Evolutionary conservation across 2,329 filamentous ascomycete species (phyloP), one percentile per base, ranked within the genome.

Genomic region (Xylariaceae sp.): DNA sequence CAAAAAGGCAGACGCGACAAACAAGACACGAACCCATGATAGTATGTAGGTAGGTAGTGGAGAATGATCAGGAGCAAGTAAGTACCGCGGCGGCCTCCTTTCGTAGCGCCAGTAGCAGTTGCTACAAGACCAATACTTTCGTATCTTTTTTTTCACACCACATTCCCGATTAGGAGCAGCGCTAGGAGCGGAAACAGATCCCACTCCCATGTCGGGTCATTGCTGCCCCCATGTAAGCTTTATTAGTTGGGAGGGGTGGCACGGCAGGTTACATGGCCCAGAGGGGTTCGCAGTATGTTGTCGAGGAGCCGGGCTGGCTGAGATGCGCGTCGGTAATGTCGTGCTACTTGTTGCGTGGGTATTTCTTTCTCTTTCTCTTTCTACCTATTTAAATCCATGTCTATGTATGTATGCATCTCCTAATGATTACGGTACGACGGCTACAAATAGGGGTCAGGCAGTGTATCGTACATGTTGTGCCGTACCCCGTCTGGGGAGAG

Each of bases 101-200:
- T 5, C 5, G 23, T 30, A 23, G 23, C 23, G 3, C 23, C 23
- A 5, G 2, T 2, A 23, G 23, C 23, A 23, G 2, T 3, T 23
- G 23, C 4, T 30, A 30, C 23, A 30, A 30, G 17, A 18, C 17
- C 17, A 18, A 18, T 18, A 18, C 17, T 18, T 18, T 39, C 9
- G 57, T 57, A 60, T 60, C 60, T 57, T 54, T 51, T 59, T 57
- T 54, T 51, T 59, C 64, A 66, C 64, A 69, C 65, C 67, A 70
- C 69, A 71, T 71, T 69, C 69, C 69, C 66, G 69, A 71, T 70
- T 70, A 65, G 66, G 68, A 64, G 62, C 66, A 70, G 67, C 64
- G 66, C 66, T 65, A 59, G 64, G 67, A 67, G 66, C 52, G 62
- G 66, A 63, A 18, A 18, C 64, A 66, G 68, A 67, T 66, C 68